Conservation (phyloP, 495 filamentous ascomycete genomes). For the Talaromyces nanjingensis region DNA sequence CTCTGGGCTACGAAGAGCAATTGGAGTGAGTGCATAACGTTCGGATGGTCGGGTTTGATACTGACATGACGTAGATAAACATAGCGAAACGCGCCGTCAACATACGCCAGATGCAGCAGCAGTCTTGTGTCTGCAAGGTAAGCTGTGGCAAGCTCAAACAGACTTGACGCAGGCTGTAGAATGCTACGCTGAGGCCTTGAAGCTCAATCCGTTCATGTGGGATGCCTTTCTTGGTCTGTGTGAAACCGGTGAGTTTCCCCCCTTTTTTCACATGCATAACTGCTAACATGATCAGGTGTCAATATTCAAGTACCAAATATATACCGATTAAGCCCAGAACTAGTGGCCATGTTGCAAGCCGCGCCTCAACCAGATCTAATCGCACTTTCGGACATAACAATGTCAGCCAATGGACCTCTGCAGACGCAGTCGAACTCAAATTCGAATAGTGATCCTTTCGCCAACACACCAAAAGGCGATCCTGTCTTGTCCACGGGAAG, state of each 20-base stretch:
- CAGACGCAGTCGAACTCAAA: conserved; percentile 39
- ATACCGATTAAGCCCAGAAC: conserved; percentile 70
- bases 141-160: conserved; percentile 74
- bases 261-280: background rate
- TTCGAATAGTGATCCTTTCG: conserved; percentile 39
- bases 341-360: conserved; percentile 43
- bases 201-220: conserved; percentile 95
- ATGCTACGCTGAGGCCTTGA: conserved; percentile 80
- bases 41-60: background rate
- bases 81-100: conserved; percentile 54
- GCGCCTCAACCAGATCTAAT: conserved; percentile 28
- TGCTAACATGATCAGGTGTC: conserved; percentile 49
- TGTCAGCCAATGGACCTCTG: conserved; percentile 28
- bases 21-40: conserved; percentile 49
- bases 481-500: conserved; percentile 34
- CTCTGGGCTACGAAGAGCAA: conserved; percentile 65
- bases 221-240: conserved; percentile 86
- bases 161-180: conserved; percentile 74
- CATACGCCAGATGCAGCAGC: conserved; percentile 79
- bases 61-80: conserved; percentile 47
- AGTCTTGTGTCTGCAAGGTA: conserved; percentile 71
- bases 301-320: conserved; percentile 73
- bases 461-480: conserved; percentile 35
- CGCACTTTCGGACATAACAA: conserved; percentile 28
- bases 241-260: conserved; percentile 47